These are phyloP conservation scores for Leccinum aurantiacum DNA, from an alignment of 768 basidiomycete genomes.

Conservation along the genomic window DNA sequence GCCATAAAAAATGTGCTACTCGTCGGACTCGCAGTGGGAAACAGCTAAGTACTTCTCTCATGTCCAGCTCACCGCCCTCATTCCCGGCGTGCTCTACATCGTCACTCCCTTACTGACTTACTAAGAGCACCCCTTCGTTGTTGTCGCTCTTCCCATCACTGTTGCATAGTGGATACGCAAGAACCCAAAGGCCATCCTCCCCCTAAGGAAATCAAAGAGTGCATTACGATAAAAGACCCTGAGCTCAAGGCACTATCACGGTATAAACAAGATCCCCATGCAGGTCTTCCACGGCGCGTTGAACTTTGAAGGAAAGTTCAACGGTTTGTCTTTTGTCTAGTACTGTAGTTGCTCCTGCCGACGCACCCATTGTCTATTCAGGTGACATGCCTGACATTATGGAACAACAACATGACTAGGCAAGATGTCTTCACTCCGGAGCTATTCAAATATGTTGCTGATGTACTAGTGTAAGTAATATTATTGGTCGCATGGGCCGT, in stretches of 20 bases:
- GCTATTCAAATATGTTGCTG: too few relatives aligned
- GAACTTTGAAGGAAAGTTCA: too few relatives aligned
- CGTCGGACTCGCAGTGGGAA: constrained; percentile 81
- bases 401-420: too few relatives aligned
- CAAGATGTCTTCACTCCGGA: too few relatives aligned
- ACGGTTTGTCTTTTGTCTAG: too few relatives aligned
- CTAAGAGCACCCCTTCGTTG: constrained; percentile 52
- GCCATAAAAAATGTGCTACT: constrained; percentile 86
- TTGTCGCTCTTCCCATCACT: constrained; percentile 72
- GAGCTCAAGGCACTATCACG: constrained; percentile 80
- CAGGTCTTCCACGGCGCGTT: constrained; percentile 53
- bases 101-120: too few relatives aligned
- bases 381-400: too few relatives aligned
- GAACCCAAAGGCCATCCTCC: constrained; percentile 83
- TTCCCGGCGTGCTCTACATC: constrained; percentile 83
- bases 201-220: constrained; percentile 81
- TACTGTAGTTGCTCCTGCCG: too few relatives aligned
- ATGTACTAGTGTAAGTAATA: too few relatives aligned
- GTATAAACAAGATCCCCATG: constrained; percentile 93
- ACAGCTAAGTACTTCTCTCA: constrained; percentile 70
- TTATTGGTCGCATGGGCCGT: too few relatives aligned
- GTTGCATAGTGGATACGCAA: constrained; percentile 87
- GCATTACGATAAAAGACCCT: constrained; percentile 86
- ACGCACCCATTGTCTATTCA: too few relatives aligned
- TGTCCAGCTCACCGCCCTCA: constrained; percentile 69